Percentiles rank a stretch among this genome's conserved stretches.
Evolutionary conservation across 2,329 filamentous ascomycete genomes (phyloP).

Genomic region (Aspergillus floridensis): DNA sequence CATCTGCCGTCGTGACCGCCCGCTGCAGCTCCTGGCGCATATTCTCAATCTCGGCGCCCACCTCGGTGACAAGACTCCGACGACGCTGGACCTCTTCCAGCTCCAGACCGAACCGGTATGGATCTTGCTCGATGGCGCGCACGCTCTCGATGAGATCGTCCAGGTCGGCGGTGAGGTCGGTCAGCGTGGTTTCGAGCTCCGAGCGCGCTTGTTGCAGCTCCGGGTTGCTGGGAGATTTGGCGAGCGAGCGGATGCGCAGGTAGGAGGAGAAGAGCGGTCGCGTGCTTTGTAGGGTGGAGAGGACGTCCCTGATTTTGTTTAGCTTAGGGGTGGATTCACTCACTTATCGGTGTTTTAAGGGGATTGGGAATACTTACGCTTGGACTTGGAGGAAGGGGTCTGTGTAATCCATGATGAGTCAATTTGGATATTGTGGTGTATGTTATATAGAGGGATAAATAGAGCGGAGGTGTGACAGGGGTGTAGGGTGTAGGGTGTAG

Average conservation of each 20-base stretch:
- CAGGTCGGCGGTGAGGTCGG: slow-evolving; percentile 79
- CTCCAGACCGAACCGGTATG: slow-evolving; percentile 81
- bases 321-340: background rate
- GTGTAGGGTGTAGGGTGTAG: background rate
- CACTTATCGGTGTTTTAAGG: background rate
- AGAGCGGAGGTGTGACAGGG: background rate
- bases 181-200: slow-evolving; percentile 76
- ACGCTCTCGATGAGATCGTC: slow-evolving; percentile 85
- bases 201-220: slow-evolving; percentile 62
- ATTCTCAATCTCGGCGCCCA: slow-evolving; percentile 81
- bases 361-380: slow-evolving; percentile 32
- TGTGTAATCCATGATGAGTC: slow-evolving; percentile 32
- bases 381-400: slow-evolving; percentile 52
- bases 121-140: slow-evolving; percentile 80
- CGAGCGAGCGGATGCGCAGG: slow-evolving; percentile 87
- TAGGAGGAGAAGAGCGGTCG: slow-evolving; percentile 91
- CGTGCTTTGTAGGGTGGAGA: slow-evolving; percentile 73
- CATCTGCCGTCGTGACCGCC: slow-evolving; percentile 46
- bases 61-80: slow-evolving; percentile 78
- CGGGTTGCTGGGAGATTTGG: slow-evolving; percentile 67
- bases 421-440: slow-evolving; percentile 2
- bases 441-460: background rate
- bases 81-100: slow-evolving; percentile 77
- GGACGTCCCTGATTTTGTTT: slow-evolving; percentile 67
- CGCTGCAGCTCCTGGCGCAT: slow-evolving; percentile 81